Evolutionary conservation across 495 filamentous ascomycete genomes (phyloP).

Genomic region (Hypoxylon crocopeplum): DNA sequence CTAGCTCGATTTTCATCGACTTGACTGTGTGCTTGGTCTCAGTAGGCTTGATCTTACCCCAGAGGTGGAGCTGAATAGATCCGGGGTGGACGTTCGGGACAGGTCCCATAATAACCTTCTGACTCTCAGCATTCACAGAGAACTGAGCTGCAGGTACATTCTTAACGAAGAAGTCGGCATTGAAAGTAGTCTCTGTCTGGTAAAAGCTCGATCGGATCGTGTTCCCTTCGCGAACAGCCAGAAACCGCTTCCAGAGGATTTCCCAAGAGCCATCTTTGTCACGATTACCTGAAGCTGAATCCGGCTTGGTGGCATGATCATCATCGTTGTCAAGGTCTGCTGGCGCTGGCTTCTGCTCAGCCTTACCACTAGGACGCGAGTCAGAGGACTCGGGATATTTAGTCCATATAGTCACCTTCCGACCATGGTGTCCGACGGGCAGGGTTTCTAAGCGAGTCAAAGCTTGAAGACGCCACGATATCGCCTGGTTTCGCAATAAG

Average conservation of each 20-base stretch:
- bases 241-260: too few relatives aligned
- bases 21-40: constrained; percentile 68
- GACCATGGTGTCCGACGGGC: constrained; percentile 64
- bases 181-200: constrained; percentile 46
- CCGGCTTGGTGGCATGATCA: too few relatives aligned
- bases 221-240: too few relatives aligned
- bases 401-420: constrained; percentile 64
- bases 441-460: constrained; percentile 66
- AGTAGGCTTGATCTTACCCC: constrained; percentile 65
- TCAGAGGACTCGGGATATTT: constrained; percentile 66
- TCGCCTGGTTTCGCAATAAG: constrained; percentile 36
- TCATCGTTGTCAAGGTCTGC: constrained; percentile 43
- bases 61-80: constrained; percentile 71
- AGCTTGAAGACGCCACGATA: constrained; percentile 49
- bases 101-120: constrained; percentile 36
- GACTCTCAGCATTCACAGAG: constrained; percentile 33
- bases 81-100: constrained; percentile 15
- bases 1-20: constrained; percentile 84
- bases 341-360: constrained; percentile 41
- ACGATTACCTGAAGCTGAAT: too few relatives aligned
- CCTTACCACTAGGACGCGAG: constrained; percentile 20
- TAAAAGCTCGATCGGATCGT: constrained; percentile 44
- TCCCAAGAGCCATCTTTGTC: too few relatives aligned
- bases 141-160: constrained; percentile 46
- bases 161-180: constrained; percentile 48